These are phyloP conservation scores for Spizellomyces punctatus DNA, from an alignment of 192 early-diverging fungal species.

Conservation along the genomic window DNA sequence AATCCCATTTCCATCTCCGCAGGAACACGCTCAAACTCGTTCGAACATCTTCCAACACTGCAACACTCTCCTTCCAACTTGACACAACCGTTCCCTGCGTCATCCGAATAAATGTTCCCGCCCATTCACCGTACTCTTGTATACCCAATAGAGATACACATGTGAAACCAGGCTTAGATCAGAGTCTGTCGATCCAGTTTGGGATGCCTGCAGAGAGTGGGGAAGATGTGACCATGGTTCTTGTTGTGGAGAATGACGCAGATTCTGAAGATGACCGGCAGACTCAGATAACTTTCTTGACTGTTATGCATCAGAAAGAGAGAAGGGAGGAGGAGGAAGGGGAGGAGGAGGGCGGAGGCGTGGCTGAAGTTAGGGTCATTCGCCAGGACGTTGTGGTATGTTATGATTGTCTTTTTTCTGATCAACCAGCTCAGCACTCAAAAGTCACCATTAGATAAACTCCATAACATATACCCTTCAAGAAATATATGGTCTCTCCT, in stretches of 20 bases:
- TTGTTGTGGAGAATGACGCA: too few species aligned
- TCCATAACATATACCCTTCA: conserved; percentile 47
- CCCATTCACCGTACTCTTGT: not conserved
- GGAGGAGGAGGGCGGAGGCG: not conserved
- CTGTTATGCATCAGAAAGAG: too few species aligned
- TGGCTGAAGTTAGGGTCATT: not conserved
- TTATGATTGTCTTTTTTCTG: not conserved
- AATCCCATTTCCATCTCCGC: conserved; percentile 4
- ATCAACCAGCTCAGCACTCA: too few species aligned
- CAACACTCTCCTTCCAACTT: too few species aligned
- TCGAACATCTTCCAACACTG: not conserved
- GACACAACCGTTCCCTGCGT: not conserved
- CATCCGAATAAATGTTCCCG: not conserved
- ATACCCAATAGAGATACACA: too few species aligned
- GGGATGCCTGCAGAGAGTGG: too few species aligned
- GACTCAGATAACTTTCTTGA: too few species aligned
- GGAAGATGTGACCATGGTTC: too few species aligned
- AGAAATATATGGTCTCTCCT: conserved; percentile 62
- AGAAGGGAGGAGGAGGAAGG: too few species aligned
- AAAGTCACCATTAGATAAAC: conserved; percentile 34
- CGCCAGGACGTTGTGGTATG: conserved; percentile 7
- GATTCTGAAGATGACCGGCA: too few species aligned
- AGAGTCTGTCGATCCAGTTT: too few species aligned
- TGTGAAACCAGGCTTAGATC: too few species aligned
- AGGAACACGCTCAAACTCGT: not conserved